Evolutionary conservation across 2,329 filamentous ascomycete species (phyloP).

Genomic region (Decorospora gaudefroyi): DNA sequence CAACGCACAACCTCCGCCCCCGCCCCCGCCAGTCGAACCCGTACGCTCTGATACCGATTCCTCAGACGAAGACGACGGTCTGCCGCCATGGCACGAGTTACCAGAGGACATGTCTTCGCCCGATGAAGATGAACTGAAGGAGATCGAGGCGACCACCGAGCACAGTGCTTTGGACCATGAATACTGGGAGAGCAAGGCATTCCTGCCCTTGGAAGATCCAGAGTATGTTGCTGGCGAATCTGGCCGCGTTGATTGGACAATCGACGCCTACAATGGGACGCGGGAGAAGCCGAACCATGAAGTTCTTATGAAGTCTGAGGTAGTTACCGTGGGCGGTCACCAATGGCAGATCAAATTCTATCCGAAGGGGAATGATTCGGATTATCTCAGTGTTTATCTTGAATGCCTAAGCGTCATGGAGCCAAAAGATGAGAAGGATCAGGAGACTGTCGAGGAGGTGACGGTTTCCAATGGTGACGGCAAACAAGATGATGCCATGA

Average conservation of each 20-base stretch:
- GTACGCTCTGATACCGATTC: conserved; percentile 41
- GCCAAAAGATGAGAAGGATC: conserved; percentile 15
- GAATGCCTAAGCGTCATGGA: conserved; percentile 60
- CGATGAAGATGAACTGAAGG: conserved; percentile 62
- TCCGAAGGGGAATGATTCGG: conserved; percentile 63
- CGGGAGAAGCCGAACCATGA: conserved; percentile 63
- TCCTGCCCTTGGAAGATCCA: conserved; percentile 61
- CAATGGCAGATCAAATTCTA: conserved; percentile 71
- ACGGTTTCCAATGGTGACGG: background rate
- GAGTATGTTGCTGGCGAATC: conserved; percentile 60
- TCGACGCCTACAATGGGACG: conserved; percentile 64
- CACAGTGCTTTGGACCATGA: conserved; percentile 62
- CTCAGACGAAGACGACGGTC: conserved; percentile 45
- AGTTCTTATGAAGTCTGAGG: conserved; percentile 62
- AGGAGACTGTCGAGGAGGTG: conserved; percentile 2
- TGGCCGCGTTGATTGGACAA: conserved; percentile 62
- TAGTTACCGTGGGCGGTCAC: conserved; percentile 61
- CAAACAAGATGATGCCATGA: background rate
- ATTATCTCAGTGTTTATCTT: conserved; percentile 64
- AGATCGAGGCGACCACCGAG: conserved; percentile 57
- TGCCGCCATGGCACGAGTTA: conserved; percentile 57
- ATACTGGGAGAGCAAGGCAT: conserved; percentile 64
- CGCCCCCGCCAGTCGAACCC: conserved; percentile 40
- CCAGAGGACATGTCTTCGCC: conserved; percentile 61
- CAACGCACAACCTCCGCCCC: conserved; percentile 36